Conservation (phyloP, 768 basidiomycete species). For the Coprinopsis cinerea region DNA sequence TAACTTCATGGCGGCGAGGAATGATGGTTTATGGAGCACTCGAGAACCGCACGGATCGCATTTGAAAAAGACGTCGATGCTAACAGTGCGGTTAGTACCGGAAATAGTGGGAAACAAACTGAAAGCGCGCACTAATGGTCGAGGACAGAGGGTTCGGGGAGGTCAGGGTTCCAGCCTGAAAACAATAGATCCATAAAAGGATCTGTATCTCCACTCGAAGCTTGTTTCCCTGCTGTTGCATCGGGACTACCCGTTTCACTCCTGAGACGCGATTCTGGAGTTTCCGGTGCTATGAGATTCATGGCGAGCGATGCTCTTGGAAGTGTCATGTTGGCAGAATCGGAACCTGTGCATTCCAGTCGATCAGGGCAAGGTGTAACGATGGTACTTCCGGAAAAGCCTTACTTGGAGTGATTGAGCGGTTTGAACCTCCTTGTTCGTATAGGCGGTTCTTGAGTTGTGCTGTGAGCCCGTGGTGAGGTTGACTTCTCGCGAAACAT, state of each 20-base stretch:
- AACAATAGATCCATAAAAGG: conserved; percentile 62
- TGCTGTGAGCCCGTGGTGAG: conserved; percentile 23
- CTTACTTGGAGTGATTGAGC: conserved; percentile 33
- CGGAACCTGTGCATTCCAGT: conserved; percentile 16
- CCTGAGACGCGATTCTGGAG: conserved; percentile 33
- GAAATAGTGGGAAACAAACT: conserved; percentile 6
- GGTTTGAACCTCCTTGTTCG: conserved; percentile 30
- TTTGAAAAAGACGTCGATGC: conserved; percentile 84
- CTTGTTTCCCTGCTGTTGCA: conserved; percentile 31
- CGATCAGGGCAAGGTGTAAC: conserved; percentile 15
- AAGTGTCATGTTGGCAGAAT: conserved; percentile 32
- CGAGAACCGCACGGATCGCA: conserved; percentile 84
- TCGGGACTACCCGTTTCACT: conserved; percentile 50
- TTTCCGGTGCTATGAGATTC: conserved; percentile 33
- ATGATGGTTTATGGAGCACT: conserved; percentile 75
- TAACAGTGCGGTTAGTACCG: conserved; percentile 24
- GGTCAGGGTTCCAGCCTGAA: conserved; percentile 80
- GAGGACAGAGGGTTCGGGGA: conserved; percentile 68
- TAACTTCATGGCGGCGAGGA: conserved; percentile 73
- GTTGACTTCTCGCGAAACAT: background rate
- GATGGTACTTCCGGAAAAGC: conserved; percentile 16
- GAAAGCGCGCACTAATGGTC: conserved; percentile 63
- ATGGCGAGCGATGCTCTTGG: conserved; percentile 40
- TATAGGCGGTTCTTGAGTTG: conserved; percentile 58
- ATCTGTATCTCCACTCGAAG: conserved; percentile 30